Evolutionary conservation across 192 early-diverging fungal species (phyloP).

Genomic region (Bifiguratus adelaidae): DNA sequence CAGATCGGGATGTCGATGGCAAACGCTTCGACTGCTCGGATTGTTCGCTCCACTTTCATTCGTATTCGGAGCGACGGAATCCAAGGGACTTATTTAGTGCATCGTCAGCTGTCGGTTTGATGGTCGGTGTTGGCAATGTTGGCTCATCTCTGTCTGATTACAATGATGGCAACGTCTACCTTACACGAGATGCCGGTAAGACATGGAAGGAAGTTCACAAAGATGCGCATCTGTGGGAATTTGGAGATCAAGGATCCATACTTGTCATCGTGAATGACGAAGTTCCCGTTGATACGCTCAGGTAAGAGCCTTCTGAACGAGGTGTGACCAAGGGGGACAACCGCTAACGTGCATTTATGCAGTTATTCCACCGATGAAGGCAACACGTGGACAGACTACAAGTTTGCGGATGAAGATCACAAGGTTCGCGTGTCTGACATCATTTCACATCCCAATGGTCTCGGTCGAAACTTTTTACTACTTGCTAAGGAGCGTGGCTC

Average conservation of each 20-base stretch:
- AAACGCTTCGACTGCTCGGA: slow-evolving; percentile 28
- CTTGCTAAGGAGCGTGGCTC: slow-evolving; percentile 42
- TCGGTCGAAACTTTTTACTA: slow-evolving; percentile 73
- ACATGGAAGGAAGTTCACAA: slow-evolving; percentile 76
- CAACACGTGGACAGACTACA: slow-evolving; percentile 42
- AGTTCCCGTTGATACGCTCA: slow-evolving; percentile 45
- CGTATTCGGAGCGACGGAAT: slow-evolving; percentile 77
- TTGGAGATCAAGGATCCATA: slow-evolving; percentile 88
- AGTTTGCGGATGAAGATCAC: slow-evolving; percentile 27
- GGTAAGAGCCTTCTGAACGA: slow-evolving; percentile 13
- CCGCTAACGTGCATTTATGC: neutral
- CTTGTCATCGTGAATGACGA: slow-evolving; percentile 83
- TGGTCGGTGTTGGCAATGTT: slow-evolving; percentile 91
- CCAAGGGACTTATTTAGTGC: slow-evolving; percentile 72
- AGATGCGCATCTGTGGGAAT: slow-evolving; percentile 85
- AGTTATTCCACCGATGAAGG: slow-evolving; percentile 75
- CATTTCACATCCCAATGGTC: slow-evolving; percentile 58
- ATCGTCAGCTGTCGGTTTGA: slow-evolving; percentile 69
- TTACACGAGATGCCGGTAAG: slow-evolving; percentile 81
- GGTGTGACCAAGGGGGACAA: neutral
- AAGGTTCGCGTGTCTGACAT: slow-evolving; percentile 51
- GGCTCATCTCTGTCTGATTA: slow-evolving; percentile 53
- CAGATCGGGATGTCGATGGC: slow-evolving; percentile 26
- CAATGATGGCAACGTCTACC: slow-evolving; percentile 68
- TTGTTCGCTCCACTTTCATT: slow-evolving; percentile 75